These are phyloP conservation scores for Trichocomaceae sp. DNA, from an alignment of 2,329 filamentous ascomycete genomes.

Conservation along the genomic window DNA sequence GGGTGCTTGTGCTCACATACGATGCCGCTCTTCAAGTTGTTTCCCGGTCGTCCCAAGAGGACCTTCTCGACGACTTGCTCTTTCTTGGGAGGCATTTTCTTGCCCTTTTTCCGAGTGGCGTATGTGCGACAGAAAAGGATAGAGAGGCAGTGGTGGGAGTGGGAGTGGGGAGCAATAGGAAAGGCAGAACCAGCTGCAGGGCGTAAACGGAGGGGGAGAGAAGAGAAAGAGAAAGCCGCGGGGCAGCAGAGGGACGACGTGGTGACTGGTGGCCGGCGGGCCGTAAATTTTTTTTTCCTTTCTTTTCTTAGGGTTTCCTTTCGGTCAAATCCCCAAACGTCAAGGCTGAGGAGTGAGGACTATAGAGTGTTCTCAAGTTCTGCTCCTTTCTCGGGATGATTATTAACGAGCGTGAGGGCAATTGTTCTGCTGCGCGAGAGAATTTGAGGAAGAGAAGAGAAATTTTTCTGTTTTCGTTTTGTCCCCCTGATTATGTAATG, in stretches of 20 bases:
- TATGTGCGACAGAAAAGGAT: conserved; percentile 44
- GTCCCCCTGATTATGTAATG: neutral
- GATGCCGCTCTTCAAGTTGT: conserved; percentile 98
- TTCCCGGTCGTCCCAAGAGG: conserved; percentile 88
- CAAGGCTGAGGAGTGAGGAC: too few relatives aligned
- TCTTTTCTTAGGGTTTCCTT: too few relatives aligned
- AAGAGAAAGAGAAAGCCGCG: conserved; percentile 43
- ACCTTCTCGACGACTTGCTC: conserved; percentile 87
- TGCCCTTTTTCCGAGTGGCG: conserved; percentile 54
- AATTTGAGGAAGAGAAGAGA: neutral
- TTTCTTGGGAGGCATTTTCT: conserved; percentile 96
- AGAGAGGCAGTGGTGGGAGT: conserved; percentile 30
- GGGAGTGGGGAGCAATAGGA: conserved; percentile 36
- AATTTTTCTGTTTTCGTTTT: neutral
- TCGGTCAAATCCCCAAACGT: too few relatives aligned
- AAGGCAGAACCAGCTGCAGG: conserved; percentile 62
- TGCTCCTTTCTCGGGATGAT: neutral
- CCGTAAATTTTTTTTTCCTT: conserved; percentile 11
- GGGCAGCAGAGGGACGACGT: conserved; percentile 24
- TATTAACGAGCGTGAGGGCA: conserved; percentile 2
- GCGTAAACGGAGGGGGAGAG: conserved; percentile 40
- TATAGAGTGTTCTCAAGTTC: too few relatives aligned
- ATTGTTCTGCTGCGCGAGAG: neutral
- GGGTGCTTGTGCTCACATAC: conserved; percentile 57
- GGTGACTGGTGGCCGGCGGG: conserved; percentile 23